These are phyloP conservation scores for Hanseniaspora mollemarum DNA, from an alignment of 805 yeast species.

Conservation along the genomic window DNA sequence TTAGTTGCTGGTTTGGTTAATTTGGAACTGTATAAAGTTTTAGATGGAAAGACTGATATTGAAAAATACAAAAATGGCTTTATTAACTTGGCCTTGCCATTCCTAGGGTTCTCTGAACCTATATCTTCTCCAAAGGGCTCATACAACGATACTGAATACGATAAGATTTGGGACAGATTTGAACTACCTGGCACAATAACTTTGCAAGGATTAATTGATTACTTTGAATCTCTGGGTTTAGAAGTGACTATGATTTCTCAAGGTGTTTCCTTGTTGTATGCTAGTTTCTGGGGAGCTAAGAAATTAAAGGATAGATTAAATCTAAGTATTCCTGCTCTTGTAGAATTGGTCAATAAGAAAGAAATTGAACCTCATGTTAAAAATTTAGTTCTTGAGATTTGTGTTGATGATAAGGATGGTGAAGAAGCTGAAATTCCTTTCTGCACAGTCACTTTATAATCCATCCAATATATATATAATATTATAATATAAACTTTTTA, in stretches of 20 bases:
- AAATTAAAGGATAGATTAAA: constrained; percentile 68
- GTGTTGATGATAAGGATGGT: constrained; percentile 82
- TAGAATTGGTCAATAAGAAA: constrained; percentile 76
- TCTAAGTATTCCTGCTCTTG: constrained; percentile 59
- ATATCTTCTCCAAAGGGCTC: constrained; percentile 71
- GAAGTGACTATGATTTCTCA: constrained; percentile 84
- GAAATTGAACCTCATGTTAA: constrained; percentile 62
- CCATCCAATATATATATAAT: no score
- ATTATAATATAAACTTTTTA: no score
- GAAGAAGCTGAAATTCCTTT: constrained; percentile 95
- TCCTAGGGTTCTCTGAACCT: constrained; percentile 95
- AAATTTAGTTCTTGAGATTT: constrained; percentile 75
- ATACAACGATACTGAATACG: constrained; percentile 68
- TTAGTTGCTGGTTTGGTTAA: constrained; percentile 90
- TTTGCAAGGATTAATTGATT: constrained; percentile 56
- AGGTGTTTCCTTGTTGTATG: constrained; percentile 80
- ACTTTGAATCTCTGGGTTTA: constrained; percentile 74
- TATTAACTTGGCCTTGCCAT: constrained; percentile 83
- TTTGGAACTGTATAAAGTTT: constrained; percentile 82
- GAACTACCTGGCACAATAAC: constrained; percentile 69
- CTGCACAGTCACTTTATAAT: constrained; percentile 49
- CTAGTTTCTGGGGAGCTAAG: constrained; percentile 86
- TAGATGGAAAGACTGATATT: constrained; percentile 57
- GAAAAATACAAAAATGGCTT: constrained; percentile 90
- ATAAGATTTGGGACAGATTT: constrained; percentile 91